Base-by-base conservation (phyloP, 139 green algal genomes). In the Tetradesmus lagerheimii region DNA sequence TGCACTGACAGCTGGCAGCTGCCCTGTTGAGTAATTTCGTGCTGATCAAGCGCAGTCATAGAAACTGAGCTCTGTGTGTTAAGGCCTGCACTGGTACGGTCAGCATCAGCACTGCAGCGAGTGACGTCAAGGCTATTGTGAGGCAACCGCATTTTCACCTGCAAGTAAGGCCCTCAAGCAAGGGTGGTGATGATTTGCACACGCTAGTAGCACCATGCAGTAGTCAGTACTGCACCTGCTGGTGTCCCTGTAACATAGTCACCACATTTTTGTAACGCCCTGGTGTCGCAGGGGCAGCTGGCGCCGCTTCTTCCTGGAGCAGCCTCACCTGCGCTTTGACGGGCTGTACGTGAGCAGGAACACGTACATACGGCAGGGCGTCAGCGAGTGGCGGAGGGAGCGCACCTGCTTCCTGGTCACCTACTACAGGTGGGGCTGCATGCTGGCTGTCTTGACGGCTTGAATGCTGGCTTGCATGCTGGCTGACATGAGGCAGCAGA, bases 341-440 rank as follows among this genome's bases (percentile, higher is more conserved):
- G 87, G 80, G 66, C 31, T 89, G 62, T 90, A 89, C 29, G 91
- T 96, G 4, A 90, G 90, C 20, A 90, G 96, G 79, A 99, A 98
- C 94, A 98, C 97, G 1, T 98, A 98, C 90, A 93, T 98, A 27
- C 80, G 93, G 0, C 94, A 92, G 50, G 96, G 93, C n/a, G 35
- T 75, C 18, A 35, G 53, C 16, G 91, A 94, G 79, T 91, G 89
- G 91, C 47, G 64, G 66, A 47, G 81, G 4, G 37, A 89, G 64
- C 79, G 50, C n/a, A 80, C 35, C 2, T 45, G 77, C 35, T 45
- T 67, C 45, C 41, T 91, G 43, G 80, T 83, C 1, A 77, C 76
- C 0, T 91, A 91, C 80, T 88, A 75, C 80, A 43, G 88, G 25
- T 89, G 53, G 29, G 57, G 12, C 1, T n/a, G 25, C 57, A 66